Conservation (phyloP, 495 filamentous ascomycete genomes). For the Xylaria grammica region DNA sequence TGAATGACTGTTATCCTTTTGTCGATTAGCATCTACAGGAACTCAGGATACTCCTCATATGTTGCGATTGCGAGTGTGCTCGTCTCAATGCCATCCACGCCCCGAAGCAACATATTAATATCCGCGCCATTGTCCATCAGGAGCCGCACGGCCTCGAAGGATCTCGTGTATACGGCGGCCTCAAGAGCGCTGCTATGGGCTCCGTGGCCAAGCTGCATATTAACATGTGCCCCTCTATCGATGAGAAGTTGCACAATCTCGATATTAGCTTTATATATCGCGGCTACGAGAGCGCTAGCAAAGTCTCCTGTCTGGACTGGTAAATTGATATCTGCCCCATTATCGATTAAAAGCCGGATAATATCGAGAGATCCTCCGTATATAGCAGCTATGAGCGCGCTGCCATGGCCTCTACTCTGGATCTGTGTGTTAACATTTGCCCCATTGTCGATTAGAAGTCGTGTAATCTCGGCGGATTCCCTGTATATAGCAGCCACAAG, state of each 20-base stretch:
- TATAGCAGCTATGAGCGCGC: no score
- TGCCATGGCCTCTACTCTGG: neutral
- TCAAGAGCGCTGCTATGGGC: constrained; percentile 19
- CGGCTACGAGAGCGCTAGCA: neutral
- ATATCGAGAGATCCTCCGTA: no score
- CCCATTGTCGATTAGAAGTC: no score
- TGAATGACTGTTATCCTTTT: no score
- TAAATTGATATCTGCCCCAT: constrained; percentile 29
- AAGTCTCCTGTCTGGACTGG: neutral
- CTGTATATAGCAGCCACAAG: no score
- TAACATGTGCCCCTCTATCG: constrained; percentile 39
- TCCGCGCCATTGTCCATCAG: neutral
- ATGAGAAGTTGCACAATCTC: constrained; percentile 28
- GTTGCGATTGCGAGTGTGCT: no score
- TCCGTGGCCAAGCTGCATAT: constrained; percentile 24
- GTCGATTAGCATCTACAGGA: no score
- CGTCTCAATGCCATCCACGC: no score
- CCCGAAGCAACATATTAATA: no score
- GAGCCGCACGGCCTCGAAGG: neutral
- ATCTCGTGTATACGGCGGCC: neutral
- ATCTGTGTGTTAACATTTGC: no score
- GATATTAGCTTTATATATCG: neutral
- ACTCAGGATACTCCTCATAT: no score
- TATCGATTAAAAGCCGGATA: constrained; percentile 28
- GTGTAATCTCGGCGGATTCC: no score